These are phyloP conservation scores for Mycena crocata DNA, from an alignment of 768 basidiomycete species.

Conservation along the genomic window DNA sequence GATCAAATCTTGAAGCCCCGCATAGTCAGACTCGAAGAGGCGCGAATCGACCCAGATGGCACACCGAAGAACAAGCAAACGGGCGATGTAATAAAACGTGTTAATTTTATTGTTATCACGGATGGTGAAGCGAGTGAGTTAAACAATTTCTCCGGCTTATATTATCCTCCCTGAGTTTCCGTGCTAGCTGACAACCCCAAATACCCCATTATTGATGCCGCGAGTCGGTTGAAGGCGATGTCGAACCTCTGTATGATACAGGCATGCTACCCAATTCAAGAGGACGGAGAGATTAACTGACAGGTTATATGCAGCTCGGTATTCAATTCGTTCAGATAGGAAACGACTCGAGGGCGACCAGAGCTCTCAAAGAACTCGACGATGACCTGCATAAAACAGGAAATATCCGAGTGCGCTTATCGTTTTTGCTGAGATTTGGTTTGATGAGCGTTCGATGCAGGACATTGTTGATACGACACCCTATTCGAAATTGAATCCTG, in stretches of 20 bases:
- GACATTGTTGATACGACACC: slow-evolving; percentile 32
- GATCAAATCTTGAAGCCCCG: slow-evolving; percentile 47
- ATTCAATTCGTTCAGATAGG: slow-evolving; percentile 84
- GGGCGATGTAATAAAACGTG: slow-evolving; percentile 57
- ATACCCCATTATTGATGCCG: slow-evolving; percentile 58
- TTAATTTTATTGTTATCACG: slow-evolving; percentile 71
- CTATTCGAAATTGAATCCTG: slow-evolving; percentile 25
- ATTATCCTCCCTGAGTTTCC: neutral
- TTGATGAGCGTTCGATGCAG: neutral
- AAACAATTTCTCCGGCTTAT: neutral
- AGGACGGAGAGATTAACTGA: neutral
- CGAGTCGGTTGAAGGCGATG: slow-evolving; percentile 62
- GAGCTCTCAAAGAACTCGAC: slow-evolving; percentile 66
- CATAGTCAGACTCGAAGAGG: slow-evolving; percentile 42
- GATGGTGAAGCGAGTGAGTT: slow-evolving; percentile 71
- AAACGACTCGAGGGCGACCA: slow-evolving; percentile 49
- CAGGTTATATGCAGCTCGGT: slow-evolving; percentile 56
- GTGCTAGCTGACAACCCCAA: slow-evolving; percentile 63
- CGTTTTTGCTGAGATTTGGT: neutral
- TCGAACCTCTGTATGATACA: slow-evolving; percentile 27
- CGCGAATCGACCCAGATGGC: slow-evolving; percentile 35
- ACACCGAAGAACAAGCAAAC: slow-evolving; percentile 31
- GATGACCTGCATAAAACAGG: slow-evolving; percentile 59
- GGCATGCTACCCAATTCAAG: slow-evolving; percentile 3
- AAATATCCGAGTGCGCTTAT: slow-evolving; percentile 56